phyloP scores from a whole-genome alignment of 2,329 filamentous ascomycete genomes.

The Fusarium chuoi region DNA sequence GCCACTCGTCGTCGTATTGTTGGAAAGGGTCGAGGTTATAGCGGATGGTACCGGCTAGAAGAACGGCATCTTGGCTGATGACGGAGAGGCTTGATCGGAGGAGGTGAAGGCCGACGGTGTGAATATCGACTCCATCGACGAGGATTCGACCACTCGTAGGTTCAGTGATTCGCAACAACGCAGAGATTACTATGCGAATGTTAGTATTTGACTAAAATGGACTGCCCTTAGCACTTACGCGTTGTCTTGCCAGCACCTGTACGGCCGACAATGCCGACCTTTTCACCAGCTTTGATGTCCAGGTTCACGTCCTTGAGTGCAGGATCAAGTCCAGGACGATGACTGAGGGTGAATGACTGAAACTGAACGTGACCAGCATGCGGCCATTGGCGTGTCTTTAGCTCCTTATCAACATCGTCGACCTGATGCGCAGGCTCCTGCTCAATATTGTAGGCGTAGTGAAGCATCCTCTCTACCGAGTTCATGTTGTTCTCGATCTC shows the following conservation, averaged over 20 bases:
- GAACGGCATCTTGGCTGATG: conserved; percentile 27
- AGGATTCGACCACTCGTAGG: conserved; percentile 20
- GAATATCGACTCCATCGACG: conserved; percentile 21
- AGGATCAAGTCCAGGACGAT: conserved; percentile 15
- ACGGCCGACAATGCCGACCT: conserved; percentile 19
- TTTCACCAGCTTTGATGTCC: conserved; percentile 15
- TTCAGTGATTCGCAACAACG: conserved; percentile 12
- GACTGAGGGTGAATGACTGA: conserved; percentile 13
- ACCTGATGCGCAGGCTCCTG: conserved; percentile 7
- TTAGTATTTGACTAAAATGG: background rate
- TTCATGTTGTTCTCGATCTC: conserved; percentile 90
- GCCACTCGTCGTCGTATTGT: conserved; percentile 19
- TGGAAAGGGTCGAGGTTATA: conserved; percentile 31
- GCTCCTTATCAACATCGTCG: background rate
- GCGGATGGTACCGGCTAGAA: conserved; percentile 19
- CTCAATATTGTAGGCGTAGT: conserved; percentile 74
- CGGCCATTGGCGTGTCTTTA: background rate
- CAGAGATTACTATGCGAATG: conserved; percentile 4
- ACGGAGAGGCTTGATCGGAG: conserved; percentile 22
- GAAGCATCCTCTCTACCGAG: conserved; percentile 90
- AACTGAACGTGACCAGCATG: conserved; percentile 14
- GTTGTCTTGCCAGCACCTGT: conserved; percentile 28
- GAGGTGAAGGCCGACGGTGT: conserved; percentile 16
- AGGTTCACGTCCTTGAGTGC: conserved; percentile 8
- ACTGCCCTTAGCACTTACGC: background rate